Base-by-base conservation (phyloP, 257 asterid species). In the Misopates orontium region DNA sequence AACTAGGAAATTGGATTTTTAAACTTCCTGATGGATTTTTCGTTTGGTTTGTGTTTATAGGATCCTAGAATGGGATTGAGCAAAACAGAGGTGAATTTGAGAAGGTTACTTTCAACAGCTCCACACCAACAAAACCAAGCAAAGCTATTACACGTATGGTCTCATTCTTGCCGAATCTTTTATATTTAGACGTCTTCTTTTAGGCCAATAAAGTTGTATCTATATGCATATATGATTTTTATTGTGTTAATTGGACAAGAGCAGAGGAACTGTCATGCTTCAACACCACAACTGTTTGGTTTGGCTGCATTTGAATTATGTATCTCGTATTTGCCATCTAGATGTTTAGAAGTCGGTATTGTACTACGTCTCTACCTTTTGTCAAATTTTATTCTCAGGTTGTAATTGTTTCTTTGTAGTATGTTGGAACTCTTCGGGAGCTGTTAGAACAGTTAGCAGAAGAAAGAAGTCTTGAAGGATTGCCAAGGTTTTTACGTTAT, bases 371-470 rank as follows among this genome's bases (percentile, higher is more conserved):
- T 3, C 36, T 28, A 28, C 36, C 42, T 45, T 42, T 56, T 60
- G 70, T 48, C 51, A 24, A 62, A 17, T 42, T 50, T 21, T 48
- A 5, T 70, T 71, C 20, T 62, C 60, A 53, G 55, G 25, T 36
- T 52, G 28, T 28, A 2, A 28, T 79, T 42, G 65, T 41, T 45
- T 39, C 55, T 51, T n/a, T 70, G 55, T 70, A 93, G 99, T 94
- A 90, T 81, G 95, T 88, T 63, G 88, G 87, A 16, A 94, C 95
- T 31, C 79, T 88, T 71, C 80, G 93, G 23, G 99, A 90, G 82
- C 95, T 79, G 74, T 73, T 94, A 79, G 99, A 94, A 76, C 94
- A 90, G 72, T 76, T 94, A 78, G 85, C 83, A 53, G 93, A 83
- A 73, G 96, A 90, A 82, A 84, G 79, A 78, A 86, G 72, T 70